Conservation (phyloP, 164 flowering plant genomes). For the Nymphaea thermarum region DNA sequence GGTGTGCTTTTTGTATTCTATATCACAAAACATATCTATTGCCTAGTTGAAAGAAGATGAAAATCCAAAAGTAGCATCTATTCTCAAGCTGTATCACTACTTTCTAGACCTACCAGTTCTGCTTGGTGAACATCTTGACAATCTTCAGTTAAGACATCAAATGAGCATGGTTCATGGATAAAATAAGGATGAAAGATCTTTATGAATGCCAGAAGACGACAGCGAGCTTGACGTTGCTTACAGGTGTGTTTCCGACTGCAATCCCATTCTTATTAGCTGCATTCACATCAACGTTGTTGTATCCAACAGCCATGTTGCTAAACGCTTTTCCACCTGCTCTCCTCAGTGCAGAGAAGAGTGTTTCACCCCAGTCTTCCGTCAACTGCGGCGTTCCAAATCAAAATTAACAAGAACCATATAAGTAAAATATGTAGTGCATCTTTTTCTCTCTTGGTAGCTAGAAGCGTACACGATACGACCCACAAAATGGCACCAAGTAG, state of each 20-base stretch:
- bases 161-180: background rate
- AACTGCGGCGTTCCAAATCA: conserved; percentile 24
- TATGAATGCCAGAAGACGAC: too few species aligned
- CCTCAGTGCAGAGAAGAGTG: conserved; percentile 73
- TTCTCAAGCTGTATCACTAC: too few species aligned
- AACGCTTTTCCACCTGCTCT: conserved; percentile 93
- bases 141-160: background rate
- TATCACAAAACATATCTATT: too few species aligned
- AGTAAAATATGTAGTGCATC: background rate
- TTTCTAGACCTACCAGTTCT: too few species aligned
- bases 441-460: too few species aligned
- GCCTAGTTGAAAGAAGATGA: too few species aligned
- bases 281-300: conserved; percentile 86
- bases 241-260: conserved; percentile 96
- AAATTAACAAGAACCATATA: background rate
- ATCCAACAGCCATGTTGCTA: conserved; percentile 97
- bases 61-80: too few species aligned
- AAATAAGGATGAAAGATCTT: background rate
- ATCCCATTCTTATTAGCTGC: conserved; percentile 82
- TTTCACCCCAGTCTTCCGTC: conserved; percentile 97
- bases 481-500: too few species aligned
- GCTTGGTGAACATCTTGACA: background rate
- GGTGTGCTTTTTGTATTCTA: too few species aligned
- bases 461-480: too few species aligned
- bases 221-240: conserved; percentile 16